Conservation (phyloP, 2,329 filamentous ascomycete genomes). For the Paraconiothyrium sp. region DNA sequence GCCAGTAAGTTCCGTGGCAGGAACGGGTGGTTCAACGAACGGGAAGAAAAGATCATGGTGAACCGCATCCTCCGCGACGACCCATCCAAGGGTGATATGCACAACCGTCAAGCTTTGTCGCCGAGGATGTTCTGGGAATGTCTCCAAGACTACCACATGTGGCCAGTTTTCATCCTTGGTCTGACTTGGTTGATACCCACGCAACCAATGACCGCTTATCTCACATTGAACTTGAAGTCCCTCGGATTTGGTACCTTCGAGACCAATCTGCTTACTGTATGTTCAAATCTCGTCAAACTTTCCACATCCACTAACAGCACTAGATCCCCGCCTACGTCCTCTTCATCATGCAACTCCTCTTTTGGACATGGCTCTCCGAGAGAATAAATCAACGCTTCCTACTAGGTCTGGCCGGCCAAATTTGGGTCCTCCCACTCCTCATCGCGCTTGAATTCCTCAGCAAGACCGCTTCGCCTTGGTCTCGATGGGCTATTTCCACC, state of each 20-base stretch:
- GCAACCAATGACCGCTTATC: slow-evolving; percentile 42
- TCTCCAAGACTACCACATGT: slow-evolving; percentile 66
- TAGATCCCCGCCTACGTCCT: slow-evolving; percentile 57
- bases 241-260: slow-evolving; percentile 50
- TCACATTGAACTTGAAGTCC: slow-evolving; percentile 47
- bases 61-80: slow-evolving; percentile 68
- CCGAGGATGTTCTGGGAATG: slow-evolving; percentile 60
- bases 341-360: slow-evolving; percentile 60
- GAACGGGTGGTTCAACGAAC: slow-evolving; percentile 72
- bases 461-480: slow-evolving; percentile 46
- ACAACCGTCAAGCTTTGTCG: slow-evolving; percentile 65
- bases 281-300: background rate
- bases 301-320: background rate
- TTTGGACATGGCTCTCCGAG: slow-evolving; percentile 61
- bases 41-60: slow-evolving; percentile 75
- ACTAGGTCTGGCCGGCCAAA: slow-evolving; percentile 51
- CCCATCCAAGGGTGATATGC: slow-evolving; percentile 68
- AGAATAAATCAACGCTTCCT: slow-evolving; percentile 63
- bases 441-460: slow-evolving; percentile 49
- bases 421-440: slow-evolving; percentile 52
- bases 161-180: slow-evolving; percentile 51
- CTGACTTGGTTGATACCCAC: slow-evolving; percentile 48
- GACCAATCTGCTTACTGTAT: slow-evolving; percentile 50
- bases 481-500: slow-evolving; percentile 49
- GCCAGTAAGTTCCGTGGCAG: slow-evolving; percentile 68